Base-by-base conservation (phyloP, 768 basidiomycete genomes). In the Tylopilus vinaceipallidus region DNA sequence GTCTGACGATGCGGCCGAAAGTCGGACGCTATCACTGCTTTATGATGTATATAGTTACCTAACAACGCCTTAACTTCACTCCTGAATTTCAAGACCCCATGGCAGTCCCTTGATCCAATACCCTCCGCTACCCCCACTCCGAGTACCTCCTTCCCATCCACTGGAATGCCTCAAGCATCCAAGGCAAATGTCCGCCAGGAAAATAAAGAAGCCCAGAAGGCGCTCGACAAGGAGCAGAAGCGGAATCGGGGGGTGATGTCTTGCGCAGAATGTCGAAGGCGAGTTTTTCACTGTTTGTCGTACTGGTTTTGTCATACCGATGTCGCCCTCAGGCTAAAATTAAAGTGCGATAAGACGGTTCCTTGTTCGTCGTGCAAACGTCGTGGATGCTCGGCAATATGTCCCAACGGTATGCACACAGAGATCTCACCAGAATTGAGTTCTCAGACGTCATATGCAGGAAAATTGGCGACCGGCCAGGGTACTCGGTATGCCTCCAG, bases 261-360 rank as follows among this genome's bases (percentile, higher is more conserved):
- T 23, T 84, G 83, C 61, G 83, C 83, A 3, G 83, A 84, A 63
- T 85, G 83, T 61, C 70, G 83, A 61, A 73, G 83, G 82, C 82
- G 24, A 3, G 22, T 30, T 46, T 68, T 37, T 46, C 37, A 8
- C 12, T 32, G 10, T 23, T 64, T 8, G 6, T 29, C 24, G 8
- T n/a, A 13, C 45, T 9, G 9, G 26, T 38, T 23, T 50, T 32
- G 8, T 39, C 41, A 26, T 39, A 35, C 23, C 24, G 24, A 53
- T 40, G n/a, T 33, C 19, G 3, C 13, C 16, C 7, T 17, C 57
- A 84, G 84, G 24, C 73, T 87, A 34, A 86, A 86, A 61, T 63
- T 86, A 37, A 86, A 84, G 65, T 89, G 87, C 65, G 84, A 88
- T 68, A 89, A 88, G 67, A 85, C 78, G 3, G 78, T 76, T 12